Evolutionary conservation across 495 filamentous ascomycete genomes (phyloP), one percentile per base, ranked within the genome.

Genomic region (Talaromyces thailandensis): DNA sequence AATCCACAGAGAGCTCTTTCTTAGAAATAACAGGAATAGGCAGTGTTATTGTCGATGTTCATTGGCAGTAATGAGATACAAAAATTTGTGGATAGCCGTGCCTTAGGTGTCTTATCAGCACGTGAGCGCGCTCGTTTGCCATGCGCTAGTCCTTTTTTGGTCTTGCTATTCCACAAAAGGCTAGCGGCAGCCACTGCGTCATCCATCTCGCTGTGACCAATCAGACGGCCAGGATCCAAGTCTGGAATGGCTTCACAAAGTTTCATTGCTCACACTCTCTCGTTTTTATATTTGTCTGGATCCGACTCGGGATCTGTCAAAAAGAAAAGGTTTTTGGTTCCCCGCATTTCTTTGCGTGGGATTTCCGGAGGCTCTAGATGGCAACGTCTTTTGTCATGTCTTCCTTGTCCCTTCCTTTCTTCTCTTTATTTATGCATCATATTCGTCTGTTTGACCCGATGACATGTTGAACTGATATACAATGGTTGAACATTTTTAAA

Each of bases 21-120:
- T 3, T 45, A n/a, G 31, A 9, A 5, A 25, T n/a, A 26, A 16
- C 12, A 16, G 31, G 2, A 5, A 12, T n/a, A 40, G 35, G 18
- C 2, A 32, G 3, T 37, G 14, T 43, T 43, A 6, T 59, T 26
- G 3, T 57, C 35, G 55, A 6, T 45, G n/a, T 18, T n/a, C 6
- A 45, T 0, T 11, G 7, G 40, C 18, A n/a, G n/a, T 6, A n/a
- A 6, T 12, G 37, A 60, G 50, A 61, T 37, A 60, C 43, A 35
- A 61, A 61, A 61, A 61, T 61, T 61, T 61, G 59, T 61, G 59
- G 59, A 61, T 61, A 52, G 59, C 37, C 40, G 40, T 16, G 18
- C 12, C 37, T 48, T 61, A 61, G n/a, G n/a, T n/a, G n/a, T 61
- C 59, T 61, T 61, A 61, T 61, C 59, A 11, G 11, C 59, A 61